Base-by-base conservation (phyloP, 2,329 filamentous ascomycete genomes). In the Ilyonectria sp. region DNA sequence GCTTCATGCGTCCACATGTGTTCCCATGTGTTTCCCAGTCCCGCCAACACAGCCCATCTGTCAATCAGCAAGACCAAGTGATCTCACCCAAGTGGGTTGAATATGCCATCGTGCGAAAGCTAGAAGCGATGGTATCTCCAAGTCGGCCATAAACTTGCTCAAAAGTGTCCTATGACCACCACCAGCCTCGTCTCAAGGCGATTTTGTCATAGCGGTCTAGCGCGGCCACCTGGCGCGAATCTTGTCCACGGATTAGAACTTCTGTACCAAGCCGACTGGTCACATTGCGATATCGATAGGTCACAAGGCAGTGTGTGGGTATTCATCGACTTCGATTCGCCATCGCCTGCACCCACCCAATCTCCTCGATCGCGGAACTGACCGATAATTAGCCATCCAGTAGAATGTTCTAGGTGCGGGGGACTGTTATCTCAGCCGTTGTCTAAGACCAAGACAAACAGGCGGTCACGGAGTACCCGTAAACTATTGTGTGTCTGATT, bases 41-140 rank as follows among this genome's bases (percentile, higher is more conserved):
- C 33, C 15, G 19, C 47, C 58, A 57, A 44, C 29, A 17, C 44
- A 56, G 8, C 21, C 17, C 50, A 29, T 60, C 57, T 15, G 31
- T 53, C 55, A 60, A 31, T 19, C 44, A 60, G 26, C 6, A 15
- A 53, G 46, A 47, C 44, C 44, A 19, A 13, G 63, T 46, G 57
- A 44, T 33, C 35, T 60, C 52, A 57, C 61, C 57, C 52, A 52
- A 65, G 63, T 40, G 33, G 26, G 35, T 31, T 46, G 26, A 11
- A 33, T 13, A n/a, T 54, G 31, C n/a, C 17, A 37, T 53, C 23
- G n/a, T n/a, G 35, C 49, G 15, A 33, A 37, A 29, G 19, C 33
- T 40, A 52, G 37, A 15, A 53, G 31, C 33, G 29, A 52, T 19
- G 49, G 54, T 54, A 46, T 54, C 52, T 43, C 52, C 49, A 44